phyloP scores from a whole-genome alignment of 1,284 basidiomycete genomes.

The Schizophyllum amplum region DNA sequence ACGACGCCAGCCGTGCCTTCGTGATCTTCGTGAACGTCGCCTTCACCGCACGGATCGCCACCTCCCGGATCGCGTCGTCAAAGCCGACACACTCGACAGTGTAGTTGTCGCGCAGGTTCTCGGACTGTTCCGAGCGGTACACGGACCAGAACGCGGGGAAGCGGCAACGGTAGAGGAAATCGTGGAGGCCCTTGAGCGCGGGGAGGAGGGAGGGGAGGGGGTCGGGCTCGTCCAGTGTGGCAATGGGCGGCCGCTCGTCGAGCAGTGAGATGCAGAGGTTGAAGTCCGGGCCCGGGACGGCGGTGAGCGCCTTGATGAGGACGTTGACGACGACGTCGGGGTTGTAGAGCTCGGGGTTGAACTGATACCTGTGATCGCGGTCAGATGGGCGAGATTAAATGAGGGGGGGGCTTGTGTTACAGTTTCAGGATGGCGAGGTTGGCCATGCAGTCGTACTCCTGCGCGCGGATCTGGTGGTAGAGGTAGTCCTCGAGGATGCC shows the following conservation, averaged over 20 bases:
- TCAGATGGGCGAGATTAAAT: slow-evolving; percentile 3
- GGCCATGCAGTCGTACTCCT: slow-evolving; percentile 89
- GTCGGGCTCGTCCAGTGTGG: slow-evolving; percentile 71
- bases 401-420: slow-evolving; percentile 31
- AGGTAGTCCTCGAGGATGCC: slow-evolving; percentile 92
- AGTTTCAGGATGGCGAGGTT: slow-evolving; percentile 87
- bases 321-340: slow-evolving; percentile 91
- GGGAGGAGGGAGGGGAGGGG: slow-evolving; percentile 72
- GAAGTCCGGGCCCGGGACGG: slow-evolving; percentile 84
- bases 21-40: slow-evolving; percentile 75
- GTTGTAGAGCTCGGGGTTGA: slow-evolving; percentile 91
- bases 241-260: slow-evolving; percentile 60
- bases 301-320: slow-evolving; percentile 85
- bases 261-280: slow-evolving; percentile 87
- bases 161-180: slow-evolving; percentile 77
- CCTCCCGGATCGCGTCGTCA: slow-evolving; percentile 71
- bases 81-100: slow-evolving; percentile 77
- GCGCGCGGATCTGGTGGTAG: slow-evolving; percentile 82
- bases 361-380: slow-evolving; percentile 72
- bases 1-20: slow-evolving; percentile 58
- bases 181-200: slow-evolving; percentile 65
- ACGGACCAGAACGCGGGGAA: slow-evolving; percentile 86
- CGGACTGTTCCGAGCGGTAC: slow-evolving; percentile 61
- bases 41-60: slow-evolving; percentile 70
- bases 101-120: slow-evolving; percentile 75